These are phyloP conservation scores for Lepidium sativum DNA, from an alignment of 345 rosid species.

Conservation along the genomic window DNA sequence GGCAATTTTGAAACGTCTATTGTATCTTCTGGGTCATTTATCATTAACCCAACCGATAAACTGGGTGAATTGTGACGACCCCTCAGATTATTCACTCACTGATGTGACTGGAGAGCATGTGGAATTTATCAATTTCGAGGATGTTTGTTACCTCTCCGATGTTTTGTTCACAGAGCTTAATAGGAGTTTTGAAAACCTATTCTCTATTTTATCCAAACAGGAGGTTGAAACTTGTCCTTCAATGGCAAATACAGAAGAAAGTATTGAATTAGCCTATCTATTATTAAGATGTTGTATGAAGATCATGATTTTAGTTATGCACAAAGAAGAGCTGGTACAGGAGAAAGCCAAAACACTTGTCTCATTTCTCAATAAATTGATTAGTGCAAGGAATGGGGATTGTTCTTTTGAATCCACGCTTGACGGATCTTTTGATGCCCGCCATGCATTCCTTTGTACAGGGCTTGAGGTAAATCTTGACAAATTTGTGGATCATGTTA, in stretches of 20 bases:
- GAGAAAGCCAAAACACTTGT: slow-evolving; percentile 40
- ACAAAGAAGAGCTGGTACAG: slow-evolving; percentile 19
- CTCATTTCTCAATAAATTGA: slow-evolving; percentile 29
- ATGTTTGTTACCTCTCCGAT: slow-evolving; percentile 33
- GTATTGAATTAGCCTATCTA: slow-evolving; percentile 27
- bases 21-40: slow-evolving; percentile 24
- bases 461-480: slow-evolving; percentile 44
- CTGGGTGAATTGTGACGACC: slow-evolving; percentile 21
- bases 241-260: slow-evolving; percentile 11
- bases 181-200: slow-evolving; percentile 20
- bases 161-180: slow-evolving; percentile 38
- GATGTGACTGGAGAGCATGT: background rate
- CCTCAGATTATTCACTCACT: background rate
- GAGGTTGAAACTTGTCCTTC: slow-evolving; percentile 5
- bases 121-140: slow-evolving; percentile 18
- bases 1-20: slow-evolving; percentile 29
- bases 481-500: background rate
- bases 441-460: slow-evolving; percentile 16
- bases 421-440: slow-evolving; percentile 21
- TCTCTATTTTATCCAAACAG: slow-evolving; percentile 23
- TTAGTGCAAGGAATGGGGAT: slow-evolving; percentile 16
- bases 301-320: slow-evolving; percentile 22
- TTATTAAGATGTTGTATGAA: slow-evolving; percentile 48
- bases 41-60: slow-evolving; percentile 3
- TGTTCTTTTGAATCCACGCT: background rate